Evolutionary conservation across 306 rosid species (phyloP), one percentile per base, ranked within the genome.

Genomic region (Sechiopsis laciniata): DNA sequence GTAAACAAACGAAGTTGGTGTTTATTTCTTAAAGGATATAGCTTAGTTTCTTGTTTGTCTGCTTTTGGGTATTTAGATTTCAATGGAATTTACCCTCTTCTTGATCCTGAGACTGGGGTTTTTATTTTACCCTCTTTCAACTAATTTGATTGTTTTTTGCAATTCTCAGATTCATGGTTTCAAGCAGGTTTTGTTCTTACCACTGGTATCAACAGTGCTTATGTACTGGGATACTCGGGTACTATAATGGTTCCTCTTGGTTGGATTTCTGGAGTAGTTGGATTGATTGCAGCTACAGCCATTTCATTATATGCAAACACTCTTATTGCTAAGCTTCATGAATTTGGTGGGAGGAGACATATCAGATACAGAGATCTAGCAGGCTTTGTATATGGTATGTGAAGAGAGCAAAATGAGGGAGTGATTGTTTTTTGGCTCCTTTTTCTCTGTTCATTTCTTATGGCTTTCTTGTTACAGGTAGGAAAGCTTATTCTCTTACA

Each of bases 331-430:
- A 87, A 75, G 89, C 96, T 94, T 14, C 98, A 94, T 86, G 94
- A 87, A 77, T 82, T 76, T 63, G 98, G 98, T 15, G 98, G 98
- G 71, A 86, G 74, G 66, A 85, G 97, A 87, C 97, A 90, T 79
- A 94, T 94, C 80, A 81, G 98, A 84, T 94, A 94, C 78, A 87
- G 98, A 78, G 98, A 94, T 77, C 92, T 94, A 76, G 97, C 98
- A 7, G 96, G 97, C 16, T 84, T 59, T 77, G 51, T 90, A 17
- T 94, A 94, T 21, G 98, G 98, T 93, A 81, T 67, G 82, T 11
- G 67, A 11, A 75, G 65, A 66, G 2, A 29, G 17, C 16, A 52
- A 63, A 13, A 16, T n/a, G 50, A 58, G 10, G 52, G 54, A 68
- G n/a, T 5, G 4, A 14, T 5, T 6, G 32, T 5, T 40, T 10